Evolutionary conservation across 2,329 filamentous ascomycete genomes (phyloP).

Genomic region (Cladobotryum mycophilum): DNA sequence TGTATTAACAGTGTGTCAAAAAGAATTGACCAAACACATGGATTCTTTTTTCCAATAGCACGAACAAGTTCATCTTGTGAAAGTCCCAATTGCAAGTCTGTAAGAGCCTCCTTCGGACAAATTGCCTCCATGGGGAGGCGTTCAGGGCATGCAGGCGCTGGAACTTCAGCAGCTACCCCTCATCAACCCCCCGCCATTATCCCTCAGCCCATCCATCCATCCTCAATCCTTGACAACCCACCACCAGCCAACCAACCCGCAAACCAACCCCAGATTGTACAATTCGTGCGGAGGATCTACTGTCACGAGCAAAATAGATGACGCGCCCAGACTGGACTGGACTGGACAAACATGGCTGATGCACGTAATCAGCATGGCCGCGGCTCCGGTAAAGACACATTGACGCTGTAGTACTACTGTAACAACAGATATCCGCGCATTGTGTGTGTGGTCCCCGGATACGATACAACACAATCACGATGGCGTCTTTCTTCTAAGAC

Average conservation of each 20-base stretch:
- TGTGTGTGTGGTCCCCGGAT: too few relatives aligned
- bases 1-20: neutral
- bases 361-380: too few relatives aligned
- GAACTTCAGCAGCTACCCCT: constrained; percentile 7
- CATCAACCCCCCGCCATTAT: constrained; percentile 6
- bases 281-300: constrained; percentile 4
- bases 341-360: too few relatives aligned
- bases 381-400: too few relatives aligned
- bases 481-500: too few relatives aligned
- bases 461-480: too few relatives aligned
- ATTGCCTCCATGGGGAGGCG: constrained; percentile 8
- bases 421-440: too few relatives aligned
- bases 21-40: neutral
- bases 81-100: neutral
- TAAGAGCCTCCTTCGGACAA: constrained; percentile 6
- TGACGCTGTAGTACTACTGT: too few relatives aligned
- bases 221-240: too few relatives aligned
- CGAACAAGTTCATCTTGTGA: neutral
- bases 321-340: neutral
- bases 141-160: neutral
- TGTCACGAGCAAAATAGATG: constrained; percentile 6
- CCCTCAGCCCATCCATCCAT: neutral
- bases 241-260: neutral
- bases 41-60: neutral
- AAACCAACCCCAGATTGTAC: neutral